Conservation (phyloP, 2,329 filamentous ascomycete genomes). For the Mollisiaceae sp. region DNA sequence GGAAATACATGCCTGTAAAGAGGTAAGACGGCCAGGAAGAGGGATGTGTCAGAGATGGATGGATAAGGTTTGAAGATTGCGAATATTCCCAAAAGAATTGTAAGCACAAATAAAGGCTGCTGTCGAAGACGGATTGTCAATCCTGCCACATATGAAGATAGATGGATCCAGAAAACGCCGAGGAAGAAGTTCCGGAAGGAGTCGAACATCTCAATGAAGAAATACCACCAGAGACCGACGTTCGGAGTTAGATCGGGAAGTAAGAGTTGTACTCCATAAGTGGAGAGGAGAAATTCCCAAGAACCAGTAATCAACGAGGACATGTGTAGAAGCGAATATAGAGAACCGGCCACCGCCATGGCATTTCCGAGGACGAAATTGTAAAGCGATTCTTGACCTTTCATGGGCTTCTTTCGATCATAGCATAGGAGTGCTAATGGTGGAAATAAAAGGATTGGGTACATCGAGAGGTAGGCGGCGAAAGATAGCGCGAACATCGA, state of each 20-base stretch:
- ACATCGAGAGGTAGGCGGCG: slow-evolving; percentile 90
- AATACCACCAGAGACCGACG: slow-evolving; percentile 98
- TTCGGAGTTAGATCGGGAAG: slow-evolving; percentile 94
- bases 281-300: slow-evolving; percentile 86
- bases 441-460: slow-evolving; percentile 84
- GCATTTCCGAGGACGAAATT: slow-evolving; percentile 62
- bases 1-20: slow-evolving; percentile 93
- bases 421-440: slow-evolving; percentile 82
- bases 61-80: slow-evolving; percentile 98
- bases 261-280: slow-evolving; percentile 90
- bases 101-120: slow-evolving; percentile 86
- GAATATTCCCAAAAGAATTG: slow-evolving; percentile 86
- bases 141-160: slow-evolving; percentile 86
- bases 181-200: slow-evolving; percentile 97
- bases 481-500: slow-evolving; percentile 85
- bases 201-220: slow-evolving; percentile 99
- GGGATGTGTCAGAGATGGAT: slow-evolving; percentile 84
- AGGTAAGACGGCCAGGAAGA: slow-evolving; percentile 83
- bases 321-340: slow-evolving; percentile 68
- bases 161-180: slow-evolving; percentile 96
- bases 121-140: slow-evolving; percentile 80
- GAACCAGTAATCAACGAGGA: slow-evolving; percentile 80
- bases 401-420: slow-evolving; percentile 55
- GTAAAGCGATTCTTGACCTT: slow-evolving; percentile 44
- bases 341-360: slow-evolving; percentile 56